Evolutionary conservation across 108 stramenopile species (phyloP).

Genomic region (Parietichytrium sp.): DNA sequence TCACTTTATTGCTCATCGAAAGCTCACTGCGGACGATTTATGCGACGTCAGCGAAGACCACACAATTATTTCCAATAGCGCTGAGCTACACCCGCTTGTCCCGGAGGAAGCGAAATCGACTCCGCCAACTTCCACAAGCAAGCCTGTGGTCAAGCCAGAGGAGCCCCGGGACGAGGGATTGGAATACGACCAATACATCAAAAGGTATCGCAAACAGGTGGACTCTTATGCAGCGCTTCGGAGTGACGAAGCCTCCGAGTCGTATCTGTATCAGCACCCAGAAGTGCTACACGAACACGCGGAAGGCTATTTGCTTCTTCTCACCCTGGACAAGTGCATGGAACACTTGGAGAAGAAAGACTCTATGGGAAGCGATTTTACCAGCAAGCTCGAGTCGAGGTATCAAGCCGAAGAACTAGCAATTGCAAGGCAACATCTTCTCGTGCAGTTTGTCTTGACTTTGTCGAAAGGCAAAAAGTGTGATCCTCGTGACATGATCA

Average conservation of each 20-base stretch:
- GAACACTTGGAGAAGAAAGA: neutral
- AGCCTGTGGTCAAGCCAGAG: neutral
- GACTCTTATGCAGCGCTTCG: neutral
- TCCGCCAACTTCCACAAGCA: neutral
- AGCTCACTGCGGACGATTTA: conserved; percentile 37
- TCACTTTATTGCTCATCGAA: conserved; percentile 8
- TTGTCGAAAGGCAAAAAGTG: neutral
- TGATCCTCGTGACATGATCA: neutral
- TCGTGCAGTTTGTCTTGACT: conserved; percentile 24
- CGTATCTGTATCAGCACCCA: neutral
- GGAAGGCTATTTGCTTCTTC: conserved; percentile 31
- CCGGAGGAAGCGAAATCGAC: neutral
- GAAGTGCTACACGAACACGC: conserved; percentile 27
- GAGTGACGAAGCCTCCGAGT: conserved; percentile 10
- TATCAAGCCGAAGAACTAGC: neutral
- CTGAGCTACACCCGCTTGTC: neutral
- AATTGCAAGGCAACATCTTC: conserved; percentile 26
- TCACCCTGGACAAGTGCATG: conserved; percentile 32
- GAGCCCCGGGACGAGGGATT: neutral
- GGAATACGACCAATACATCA: conserved; percentile 22
- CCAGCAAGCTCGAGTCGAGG: neutral
- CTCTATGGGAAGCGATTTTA: neutral
- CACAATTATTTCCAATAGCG: neutral
- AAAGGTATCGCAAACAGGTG: neutral
- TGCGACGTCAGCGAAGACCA: conserved; percentile 27